Conservation (phyloP, 225 moss, liverwort and hornwort genomes). For the Sphagnum tenellum region DNA sequence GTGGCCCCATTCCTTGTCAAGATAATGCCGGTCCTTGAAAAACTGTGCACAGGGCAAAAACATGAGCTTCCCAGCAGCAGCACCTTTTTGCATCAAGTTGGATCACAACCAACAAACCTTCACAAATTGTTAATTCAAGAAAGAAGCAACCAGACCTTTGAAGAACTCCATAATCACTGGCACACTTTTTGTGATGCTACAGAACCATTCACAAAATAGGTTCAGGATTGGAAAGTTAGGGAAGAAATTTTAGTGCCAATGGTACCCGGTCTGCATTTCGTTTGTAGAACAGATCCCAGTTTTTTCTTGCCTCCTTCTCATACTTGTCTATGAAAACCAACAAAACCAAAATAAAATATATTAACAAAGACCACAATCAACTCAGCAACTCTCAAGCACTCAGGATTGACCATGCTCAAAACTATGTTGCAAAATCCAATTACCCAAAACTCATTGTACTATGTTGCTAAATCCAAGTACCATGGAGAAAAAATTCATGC, state of each 20-base stretch:
- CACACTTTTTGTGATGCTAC: not conserved
- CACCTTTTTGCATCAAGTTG: too few relatives aligned
- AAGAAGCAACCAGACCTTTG: too few relatives aligned
- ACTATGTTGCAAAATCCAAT: not conserved
- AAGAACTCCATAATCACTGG: not conserved
- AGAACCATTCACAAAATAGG: not conserved
- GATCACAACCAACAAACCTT: too few relatives aligned
- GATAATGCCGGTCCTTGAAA: conserved; percentile 98
- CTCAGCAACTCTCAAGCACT: not conserved
- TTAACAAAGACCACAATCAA: not conserved
- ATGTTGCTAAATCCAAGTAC: too few relatives aligned
- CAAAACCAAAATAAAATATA: not conserved
- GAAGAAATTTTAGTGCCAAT: too few relatives aligned
- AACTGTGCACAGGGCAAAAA: conserved; percentile 36
- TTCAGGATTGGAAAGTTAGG: conserved; percentile 3
- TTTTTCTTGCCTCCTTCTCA: conserved; percentile 66
- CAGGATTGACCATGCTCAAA: not conserved
- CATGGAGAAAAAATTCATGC: too few relatives aligned
- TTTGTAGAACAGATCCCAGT: conserved; percentile 96
- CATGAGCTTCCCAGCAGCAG: not conserved
- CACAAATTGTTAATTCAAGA: too few relatives aligned
- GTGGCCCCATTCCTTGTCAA: conserved; percentile 96
- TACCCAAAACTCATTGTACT: not conserved
- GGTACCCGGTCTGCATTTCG: conserved; percentile 85
- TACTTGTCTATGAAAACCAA: conserved; percentile 32